Evolutionary conservation across 2,329 filamentous ascomycete genomes (phyloP), one percentile per base, ranked within the genome.

Genomic region (Penicillium sp.): DNA sequence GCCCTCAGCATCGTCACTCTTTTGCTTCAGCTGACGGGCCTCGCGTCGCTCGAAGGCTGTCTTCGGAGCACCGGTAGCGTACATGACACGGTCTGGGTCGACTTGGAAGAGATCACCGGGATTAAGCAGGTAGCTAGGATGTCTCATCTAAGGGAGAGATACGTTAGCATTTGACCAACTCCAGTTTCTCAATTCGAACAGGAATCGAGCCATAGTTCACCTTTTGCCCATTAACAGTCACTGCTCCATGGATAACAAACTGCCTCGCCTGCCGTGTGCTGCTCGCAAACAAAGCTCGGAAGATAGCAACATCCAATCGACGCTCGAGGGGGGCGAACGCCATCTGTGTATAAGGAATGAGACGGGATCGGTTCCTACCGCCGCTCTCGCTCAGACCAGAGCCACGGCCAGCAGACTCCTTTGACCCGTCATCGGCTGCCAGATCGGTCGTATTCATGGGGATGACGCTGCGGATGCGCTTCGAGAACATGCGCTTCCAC

Each of bases 21-120:
- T 61, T 56, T 66, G 55, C 53, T 68, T 66, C 62, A 43, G 51
- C 57, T 44, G 65, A 49, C 78, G 76, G 35, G 67, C 65, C 31
- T 74, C 70, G 16, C 77, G 76, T 54, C 78, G 74, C 61, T 80
- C 76, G 19, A 61, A 56, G 56, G 68, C 72, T 50, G 82, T 76
- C 77, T 92, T 95, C 50, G 85, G 84, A 27, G 85, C 83, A 59
- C 95, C 95, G 1, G 93, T 96, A 36, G 91, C 94, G 70, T 85
- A 93, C 77, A 99, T 83, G 57, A 99, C 95, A 68, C 89, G 87
- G 40, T 96, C 91, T 37, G 90, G 84, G 19, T 97, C 90, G 69
- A 99, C 94, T 75, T 96, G 92, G 83, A 99, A 99, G 87, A 99
- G 91, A 75, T 99, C 95, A 67, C 95, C 95, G 2, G 95, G 96